Conservation (phyloP, 2,329 filamentous ascomycete species). For the Colletotrichum destructivum region DNA sequence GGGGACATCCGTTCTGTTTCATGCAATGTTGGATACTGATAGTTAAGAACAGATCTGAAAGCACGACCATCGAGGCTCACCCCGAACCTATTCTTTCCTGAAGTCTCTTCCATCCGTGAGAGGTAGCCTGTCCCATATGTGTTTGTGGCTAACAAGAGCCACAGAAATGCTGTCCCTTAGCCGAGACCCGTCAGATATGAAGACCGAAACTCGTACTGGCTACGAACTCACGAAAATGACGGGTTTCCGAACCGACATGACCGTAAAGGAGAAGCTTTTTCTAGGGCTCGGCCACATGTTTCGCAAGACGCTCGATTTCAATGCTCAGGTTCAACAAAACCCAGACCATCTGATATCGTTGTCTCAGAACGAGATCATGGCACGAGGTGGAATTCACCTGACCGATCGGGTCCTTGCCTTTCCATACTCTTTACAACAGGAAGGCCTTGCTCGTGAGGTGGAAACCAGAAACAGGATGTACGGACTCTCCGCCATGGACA, state of each 20-base stretch:
- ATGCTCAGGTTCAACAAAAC: not conserved
- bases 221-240: conserved; percentile 6
- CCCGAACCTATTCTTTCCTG: not conserved
- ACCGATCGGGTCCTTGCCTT: conserved; percentile 6
- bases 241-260: conserved; percentile 10
- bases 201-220: not conserved
- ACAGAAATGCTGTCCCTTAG: not conserved
- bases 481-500: not conserved
- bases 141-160: not conserved
- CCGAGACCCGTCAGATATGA: not conserved
- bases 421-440: conserved; percentile 8
- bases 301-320: not conserved
- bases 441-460: not conserved
- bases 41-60: not conserved
- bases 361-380: not conserved
- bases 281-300: not conserved
- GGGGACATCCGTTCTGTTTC: not conserved
- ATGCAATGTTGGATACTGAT: not conserved
- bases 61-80: not conserved
- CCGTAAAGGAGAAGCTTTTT: conserved; percentile 20
- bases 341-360: not conserved
- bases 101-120: conserved; percentile 14
- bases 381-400: conserved; percentile 10
- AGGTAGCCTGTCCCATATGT: no score
- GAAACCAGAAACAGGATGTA: not conserved